Base-by-base conservation (phyloP, 305 asterid genomes). In the Fraxinus floribunda region DNA sequence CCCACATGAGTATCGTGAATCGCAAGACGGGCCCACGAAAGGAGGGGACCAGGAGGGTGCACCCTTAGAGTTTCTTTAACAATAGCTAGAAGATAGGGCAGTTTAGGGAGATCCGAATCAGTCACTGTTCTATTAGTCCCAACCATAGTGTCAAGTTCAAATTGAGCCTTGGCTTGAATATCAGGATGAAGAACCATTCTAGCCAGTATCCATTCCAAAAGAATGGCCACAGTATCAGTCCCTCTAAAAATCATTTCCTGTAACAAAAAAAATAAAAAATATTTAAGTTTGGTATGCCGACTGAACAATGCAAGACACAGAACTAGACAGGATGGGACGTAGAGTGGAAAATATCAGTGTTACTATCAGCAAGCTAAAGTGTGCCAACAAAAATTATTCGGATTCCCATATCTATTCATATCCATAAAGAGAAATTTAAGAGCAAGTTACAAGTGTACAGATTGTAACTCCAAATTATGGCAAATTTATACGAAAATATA, bases 1-100 rank as follows among this genome's bases (percentile, higher is more conserved):
- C 98, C 98, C 2, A 92, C 91, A 0, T 73, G 79, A 0, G 90
- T 87, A 81, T 94, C 95, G 80, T 92, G 94, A 88, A 91, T 84
- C 0, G 98, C 91, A 0, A 91, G 89, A 3, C 98, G 89, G 76
- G 98, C 98, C 98, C 98, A 94, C 0, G 98, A 94, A 4, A 94
- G 98, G 7, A 94, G 90, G 0, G 98, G 98, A 11, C 98, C 98
- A 0, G 98, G 98, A 0, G 98, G 97, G 66, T 94, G 98, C 77
- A 94, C 3, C 86, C 98, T 80, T 0, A 94, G 90, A 0, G 95
- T 92, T 86, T 94, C 98, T 84, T 94, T 94, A 79, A 94, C 94
- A 13, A 89, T 89, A 60, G 95, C 95, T 38, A 77, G 91, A 73
- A 90, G 78, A 81, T 94, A 92, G 0, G 92, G 93, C 24, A 94